Base-by-base conservation (phyloP, 768 basidiomycete genomes). In the Hortiboletus campestris region DNA sequence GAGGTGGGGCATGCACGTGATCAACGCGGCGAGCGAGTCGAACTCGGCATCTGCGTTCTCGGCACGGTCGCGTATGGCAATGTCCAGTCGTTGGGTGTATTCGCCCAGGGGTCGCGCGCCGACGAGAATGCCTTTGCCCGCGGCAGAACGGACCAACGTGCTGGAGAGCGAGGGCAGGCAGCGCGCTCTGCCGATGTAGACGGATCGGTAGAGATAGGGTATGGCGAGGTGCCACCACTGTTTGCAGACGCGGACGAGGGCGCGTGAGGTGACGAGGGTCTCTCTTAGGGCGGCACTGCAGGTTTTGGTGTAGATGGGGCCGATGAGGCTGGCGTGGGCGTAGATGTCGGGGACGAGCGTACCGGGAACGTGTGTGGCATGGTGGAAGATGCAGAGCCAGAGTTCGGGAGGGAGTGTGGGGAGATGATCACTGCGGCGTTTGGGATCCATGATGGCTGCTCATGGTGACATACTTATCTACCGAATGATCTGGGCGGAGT, bases 211-310 rank as follows among this genome's bases (percentile, higher is more conserved):
- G 36, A 70, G 68, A 39, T 40, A 54, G 3, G 59, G 61, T 13
- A 51, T 39, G 22, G 70, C 64, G 31, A 72, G 48, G 41, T 65
- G 54, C 59, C 61, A 67, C 69, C 69, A 70, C 48, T 55, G 62
- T 45, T 46, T 70, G 56, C 66, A 72, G 36, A 70, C 70, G 8
- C 64, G 62, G 2, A 72, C 70, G 25, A 70, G 56, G 36, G 58
- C 50, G 9, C 62, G 60, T 32, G 67, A 66, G 20, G 68, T 72
- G 43, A 70, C 4, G 28, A 71, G 59, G 7, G 66, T 55, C 6
- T 46, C 44, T 29, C 68, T 51, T 3, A 67, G 44, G 28, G 46
- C 55, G 7, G 32, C 14, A 31, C 38, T 40, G 36, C 44, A 56
- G 6, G 41, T 14, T 19, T 19, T 61, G 22, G 47, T 49, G 48